Evolutionary conservation across 345 rosid genomes (phyloP).

Genomic region (Eucalyptus curtisii): DNA sequence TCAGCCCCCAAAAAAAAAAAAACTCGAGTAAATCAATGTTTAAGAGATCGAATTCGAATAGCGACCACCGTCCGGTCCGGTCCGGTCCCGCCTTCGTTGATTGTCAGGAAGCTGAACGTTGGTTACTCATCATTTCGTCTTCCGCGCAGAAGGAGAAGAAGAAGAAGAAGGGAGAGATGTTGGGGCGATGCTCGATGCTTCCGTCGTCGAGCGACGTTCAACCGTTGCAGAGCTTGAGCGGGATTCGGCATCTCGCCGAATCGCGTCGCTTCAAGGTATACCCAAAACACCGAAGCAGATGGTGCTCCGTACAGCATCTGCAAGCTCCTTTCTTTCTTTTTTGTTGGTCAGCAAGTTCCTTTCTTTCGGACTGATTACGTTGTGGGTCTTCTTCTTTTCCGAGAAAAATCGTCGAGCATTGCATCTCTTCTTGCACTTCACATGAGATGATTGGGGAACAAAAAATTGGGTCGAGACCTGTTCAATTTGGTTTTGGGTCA

Average conservation of each 20-base stretch:
- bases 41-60: neutral
- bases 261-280: constrained; percentile 71
- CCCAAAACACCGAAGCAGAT: neutral
- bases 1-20: neutral
- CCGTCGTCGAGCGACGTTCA: constrained; percentile 13
- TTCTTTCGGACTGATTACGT: neutral
- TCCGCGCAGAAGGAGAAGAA: neutral
- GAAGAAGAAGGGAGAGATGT: neutral
- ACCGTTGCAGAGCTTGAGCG: constrained; percentile 46
- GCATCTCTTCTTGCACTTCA: neutral
- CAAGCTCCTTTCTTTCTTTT: neutral
- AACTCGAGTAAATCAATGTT: neutral
- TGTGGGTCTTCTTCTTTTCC: neutral
- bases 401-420: neutral
- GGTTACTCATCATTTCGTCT: neutral
- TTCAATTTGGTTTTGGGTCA: neutral
- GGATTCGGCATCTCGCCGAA: constrained; percentile 56
- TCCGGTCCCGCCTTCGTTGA: neutral
- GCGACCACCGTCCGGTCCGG: neutral
- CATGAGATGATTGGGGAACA: neutral
- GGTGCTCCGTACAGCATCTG: neutral
- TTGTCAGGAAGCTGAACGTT: neutral
- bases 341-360: neutral
- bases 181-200: constrained; percentile 13
- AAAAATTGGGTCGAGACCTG: neutral